A percentile compares a stretch with the other conserved stretches of the same genome.
These are phyloP conservation scores for Funneliformis geosporum DNA, from an alignment of 192 early-diverging fungal species.

Conservation along the genomic window DNA sequence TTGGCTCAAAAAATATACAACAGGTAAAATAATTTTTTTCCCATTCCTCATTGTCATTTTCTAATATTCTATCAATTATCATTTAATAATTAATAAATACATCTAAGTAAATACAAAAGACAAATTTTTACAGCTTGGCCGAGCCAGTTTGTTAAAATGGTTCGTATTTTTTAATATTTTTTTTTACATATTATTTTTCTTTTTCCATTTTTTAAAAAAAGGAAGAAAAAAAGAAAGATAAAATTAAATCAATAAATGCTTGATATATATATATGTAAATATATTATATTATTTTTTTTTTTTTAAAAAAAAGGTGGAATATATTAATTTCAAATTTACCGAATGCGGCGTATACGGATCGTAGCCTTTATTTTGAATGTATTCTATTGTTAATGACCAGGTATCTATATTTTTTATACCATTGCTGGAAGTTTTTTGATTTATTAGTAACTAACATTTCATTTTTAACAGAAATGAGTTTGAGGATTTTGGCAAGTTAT, in stretches of 20 bases:
- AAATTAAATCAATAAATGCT: no score
- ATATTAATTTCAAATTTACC: constrained; percentile 15
- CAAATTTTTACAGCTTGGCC: neutral
- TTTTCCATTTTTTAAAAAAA: neutral
- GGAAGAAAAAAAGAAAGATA: no score
- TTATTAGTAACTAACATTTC: constrained; percentile 1
- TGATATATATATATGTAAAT: neutral
- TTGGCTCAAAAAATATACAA: constrained; percentile 26
- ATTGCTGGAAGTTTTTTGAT: neutral
- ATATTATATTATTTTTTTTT: constrained; percentile 21
- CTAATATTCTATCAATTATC: neutral
- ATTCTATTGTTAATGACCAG: constrained; percentile 29
- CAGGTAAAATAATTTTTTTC: neutral
- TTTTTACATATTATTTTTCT: neutral
- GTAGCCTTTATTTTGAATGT: constrained; percentile 28
- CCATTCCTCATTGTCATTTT: neutral
- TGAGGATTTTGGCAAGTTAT: constrained; percentile 14
- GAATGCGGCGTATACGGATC: constrained; percentile 21
- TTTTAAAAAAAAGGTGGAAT: constrained; percentile 26
- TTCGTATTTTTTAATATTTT: neutral
- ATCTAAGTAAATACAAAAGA: neutral
- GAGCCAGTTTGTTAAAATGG: neutral
- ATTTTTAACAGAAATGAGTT: constrained; percentile 20
- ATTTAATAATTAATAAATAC: constrained; percentile 3
- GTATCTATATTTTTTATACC: neutral